Percentiles rank a stretch among this genome's conserved stretches.
Conservation (phyloP, 352 stramenopile genomes). For the Globisporangium spinosum region DNA sequence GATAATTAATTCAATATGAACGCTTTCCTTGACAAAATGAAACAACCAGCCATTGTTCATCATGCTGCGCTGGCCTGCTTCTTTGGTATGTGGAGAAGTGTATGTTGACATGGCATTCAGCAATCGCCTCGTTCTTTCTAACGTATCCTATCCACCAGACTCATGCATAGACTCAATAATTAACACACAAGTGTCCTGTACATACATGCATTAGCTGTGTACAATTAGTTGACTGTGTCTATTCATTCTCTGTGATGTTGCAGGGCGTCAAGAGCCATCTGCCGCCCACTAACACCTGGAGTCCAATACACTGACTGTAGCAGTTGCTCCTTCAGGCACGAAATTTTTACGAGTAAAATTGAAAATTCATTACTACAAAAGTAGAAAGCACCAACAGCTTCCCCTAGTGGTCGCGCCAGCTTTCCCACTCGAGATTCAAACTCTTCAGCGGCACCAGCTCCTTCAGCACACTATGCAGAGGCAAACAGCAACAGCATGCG, state of each 20-base stretch:
- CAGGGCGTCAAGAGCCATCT: not conserved
- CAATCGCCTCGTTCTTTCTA: no score
- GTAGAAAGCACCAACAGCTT: not conserved
- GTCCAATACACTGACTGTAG: no score
- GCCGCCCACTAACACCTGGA: not conserved
- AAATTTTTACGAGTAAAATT: not conserved
- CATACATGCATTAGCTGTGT: no score
- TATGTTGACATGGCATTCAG: no score
- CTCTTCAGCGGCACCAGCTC: conserved; percentile 77
- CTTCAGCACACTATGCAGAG: conserved; percentile 46
- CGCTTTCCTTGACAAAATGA: not conserved
- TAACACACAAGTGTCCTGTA: no score
- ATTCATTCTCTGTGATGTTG: no score
- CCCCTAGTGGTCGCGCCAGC: conserved; percentile 70
- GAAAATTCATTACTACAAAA: not conserved
- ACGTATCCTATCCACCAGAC: no score
- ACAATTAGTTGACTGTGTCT: no score
- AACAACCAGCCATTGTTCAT: not conserved
- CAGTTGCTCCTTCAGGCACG: not conserved
- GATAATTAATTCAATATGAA: not conserved
- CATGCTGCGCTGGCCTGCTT: no score
- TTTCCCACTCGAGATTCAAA: conserved; percentile 78
- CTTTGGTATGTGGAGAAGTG: no score
- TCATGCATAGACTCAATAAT: no score
- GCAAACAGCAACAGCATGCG: not conserved